Conservation (phyloP, 2,329 filamentous ascomycete genomes). For the Drechmeria coniospora region DNA sequence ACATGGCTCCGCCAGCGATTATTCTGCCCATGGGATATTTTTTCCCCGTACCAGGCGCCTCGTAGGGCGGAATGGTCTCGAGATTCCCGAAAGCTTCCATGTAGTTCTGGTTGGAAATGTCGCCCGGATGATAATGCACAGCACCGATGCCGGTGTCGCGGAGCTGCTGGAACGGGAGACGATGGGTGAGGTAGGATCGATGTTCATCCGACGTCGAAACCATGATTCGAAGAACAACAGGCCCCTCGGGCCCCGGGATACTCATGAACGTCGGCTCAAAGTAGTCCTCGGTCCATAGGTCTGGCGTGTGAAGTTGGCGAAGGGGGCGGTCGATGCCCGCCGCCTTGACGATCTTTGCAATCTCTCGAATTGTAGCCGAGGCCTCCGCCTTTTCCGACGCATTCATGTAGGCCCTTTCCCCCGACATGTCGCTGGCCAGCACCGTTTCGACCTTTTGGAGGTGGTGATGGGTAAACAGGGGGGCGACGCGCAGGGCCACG, state of each 20-base stretch:
- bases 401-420: conserved; percentile 4
- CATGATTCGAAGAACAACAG: conserved; percentile 16
- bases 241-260: conserved; percentile 19
- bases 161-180: too few species aligned
- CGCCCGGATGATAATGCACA: too few species aligned
- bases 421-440: conserved; percentile 10
- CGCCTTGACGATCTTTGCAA: conserved; percentile 1
- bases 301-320: conserved; percentile 10
- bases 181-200: conserved; percentile 50
- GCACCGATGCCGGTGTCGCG: too few species aligned
- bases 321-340: conserved; percentile 6
- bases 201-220: conserved; percentile 8
- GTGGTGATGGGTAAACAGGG: conserved; percentile 21
- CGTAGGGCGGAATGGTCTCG: too few species aligned
- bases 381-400: conserved; percentile 5
- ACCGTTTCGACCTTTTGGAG: conserved; percentile 13
- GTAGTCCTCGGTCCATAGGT: conserved; percentile 23
- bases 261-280: conserved; percentile 21
- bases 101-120: too few species aligned
- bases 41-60: too few species aligned
- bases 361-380: background rate
- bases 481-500: conserved; percentile 19
- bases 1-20: too few species aligned
- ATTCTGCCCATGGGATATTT: too few species aligned
- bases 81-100: too few species aligned